Evolutionary conservation across 1,139 yeast species (phyloP).

Genomic region (Martiniozyma asiatica): DNA sequence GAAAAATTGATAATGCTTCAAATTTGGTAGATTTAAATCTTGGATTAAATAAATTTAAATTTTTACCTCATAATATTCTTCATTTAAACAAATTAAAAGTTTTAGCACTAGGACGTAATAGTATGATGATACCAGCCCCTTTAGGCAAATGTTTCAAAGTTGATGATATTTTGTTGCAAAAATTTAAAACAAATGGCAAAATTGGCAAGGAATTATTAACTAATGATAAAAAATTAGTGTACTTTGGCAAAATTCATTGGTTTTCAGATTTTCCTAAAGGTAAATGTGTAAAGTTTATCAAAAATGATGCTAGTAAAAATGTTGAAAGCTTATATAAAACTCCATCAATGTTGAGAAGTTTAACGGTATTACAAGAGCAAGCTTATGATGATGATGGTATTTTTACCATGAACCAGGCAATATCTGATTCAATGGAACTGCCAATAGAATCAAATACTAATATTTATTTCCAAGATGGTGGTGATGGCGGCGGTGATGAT

Average conservation of each 20-base stretch:
- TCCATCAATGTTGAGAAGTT: constrained; percentile 17
- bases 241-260: constrained; percentile 20
- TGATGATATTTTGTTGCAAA: constrained; percentile 7
- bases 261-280: constrained; percentile 1
- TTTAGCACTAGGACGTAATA: constrained; percentile 40
- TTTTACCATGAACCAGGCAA: no score
- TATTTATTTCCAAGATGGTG: no score
- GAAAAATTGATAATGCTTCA: constrained; percentile 33
- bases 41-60: constrained; percentile 38
- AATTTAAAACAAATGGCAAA: no score
- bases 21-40: constrained; percentile 38
- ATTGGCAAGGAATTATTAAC: constrained; percentile 6
- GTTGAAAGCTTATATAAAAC: constrained; percentile 13
- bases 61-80: constrained; percentile 44
- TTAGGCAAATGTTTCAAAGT: constrained; percentile 8
- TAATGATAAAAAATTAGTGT: constrained; percentile 12
- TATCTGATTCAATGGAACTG: no score
- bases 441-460: no score
- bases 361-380: constrained; percentile 19
- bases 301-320: no score
- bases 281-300: no score
- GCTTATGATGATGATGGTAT: constrained; percentile 8
- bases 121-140: constrained; percentile 15
- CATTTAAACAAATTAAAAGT: constrained; percentile 30
- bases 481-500: constrained; percentile 7